Evolutionary conservation across 306 rosid species (phyloP).

Genomic region (Hippophae tibetana): DNA sequence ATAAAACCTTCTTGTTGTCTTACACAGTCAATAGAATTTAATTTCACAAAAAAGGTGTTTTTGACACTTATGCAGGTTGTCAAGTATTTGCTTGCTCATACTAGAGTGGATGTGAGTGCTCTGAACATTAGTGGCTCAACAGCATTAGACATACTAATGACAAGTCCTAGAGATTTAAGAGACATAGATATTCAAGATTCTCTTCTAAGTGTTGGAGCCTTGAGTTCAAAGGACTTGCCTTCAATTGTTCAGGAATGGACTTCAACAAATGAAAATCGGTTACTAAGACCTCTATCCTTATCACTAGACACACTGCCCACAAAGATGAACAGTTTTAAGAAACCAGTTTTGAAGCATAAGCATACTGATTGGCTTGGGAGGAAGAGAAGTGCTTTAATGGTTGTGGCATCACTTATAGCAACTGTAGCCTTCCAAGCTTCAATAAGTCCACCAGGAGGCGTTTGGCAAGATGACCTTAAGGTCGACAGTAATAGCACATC

Average conservation of each 20-base stretch:
- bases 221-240: constrained; percentile 6
- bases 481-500: constrained; percentile 8
- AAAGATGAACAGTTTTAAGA: constrained; percentile 1
- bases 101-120: constrained; percentile 16
- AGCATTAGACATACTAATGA: constrained; percentile 23
- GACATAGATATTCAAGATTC: constrained; percentile 19
- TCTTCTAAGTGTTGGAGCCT: constrained; percentile 13
- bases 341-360: neutral
- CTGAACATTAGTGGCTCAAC: constrained; percentile 18
- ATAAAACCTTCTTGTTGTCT: neutral
- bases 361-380: constrained; percentile 19
- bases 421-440: constrained; percentile 29
- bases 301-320: neutral
- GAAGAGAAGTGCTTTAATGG: constrained; percentile 22
- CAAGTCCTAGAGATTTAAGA: constrained; percentile 20
- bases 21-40: neutral
- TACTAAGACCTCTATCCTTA: neutral
- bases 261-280: neutral
- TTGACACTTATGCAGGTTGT: constrained; percentile 14
- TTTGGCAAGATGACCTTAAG: constrained; percentile 23
- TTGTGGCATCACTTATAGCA: constrained; percentile 25
- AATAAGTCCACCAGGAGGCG: constrained; percentile 26
- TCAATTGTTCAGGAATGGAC: constrained; percentile 11
- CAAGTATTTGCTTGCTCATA: constrained; percentile 8
- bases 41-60: neutral